phyloP scores from a whole-genome alignment of 371 early-diverging fungal species.

The Mucor circinelloides region DNA sequence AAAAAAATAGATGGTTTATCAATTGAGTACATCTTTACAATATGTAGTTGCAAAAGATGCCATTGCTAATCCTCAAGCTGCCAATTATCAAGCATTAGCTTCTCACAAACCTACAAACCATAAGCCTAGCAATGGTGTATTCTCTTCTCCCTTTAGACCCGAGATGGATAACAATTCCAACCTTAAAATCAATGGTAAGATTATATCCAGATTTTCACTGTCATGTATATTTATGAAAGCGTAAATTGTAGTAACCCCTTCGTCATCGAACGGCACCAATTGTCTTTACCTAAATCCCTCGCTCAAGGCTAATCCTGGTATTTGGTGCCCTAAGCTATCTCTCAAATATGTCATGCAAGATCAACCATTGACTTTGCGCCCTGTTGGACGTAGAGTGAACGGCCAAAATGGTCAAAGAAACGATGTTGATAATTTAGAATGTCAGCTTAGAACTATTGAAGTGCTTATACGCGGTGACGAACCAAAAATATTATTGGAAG shows the following conservation, averaged over 20 bases:
- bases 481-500: conserved; percentile 55
- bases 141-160: conserved; percentile 16
- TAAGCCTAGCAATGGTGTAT: neutral
- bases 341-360: conserved; percentile 28
- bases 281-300: neutral
- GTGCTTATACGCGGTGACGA: conserved; percentile 38
- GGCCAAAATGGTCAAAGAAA: neutral
- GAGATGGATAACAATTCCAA: neutral
- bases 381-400: conserved; percentile 3
- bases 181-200: conserved; percentile 7
- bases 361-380: conserved; percentile 12
- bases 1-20: conserved; percentile 15
- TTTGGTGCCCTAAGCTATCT: conserved; percentile 33
- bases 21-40: conserved; percentile 25
- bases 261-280: neutral
- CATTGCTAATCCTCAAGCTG: neutral
- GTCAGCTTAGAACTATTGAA: conserved; percentile 31
- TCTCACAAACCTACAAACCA: neutral
- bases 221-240: neutral
- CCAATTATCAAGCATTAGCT: neutral
- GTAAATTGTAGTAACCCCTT: neutral
- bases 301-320: neutral
- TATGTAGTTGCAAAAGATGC: conserved; percentile 13
- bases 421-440: conserved; percentile 5
- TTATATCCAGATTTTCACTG: neutral